Conservation (phyloP, 2,329 filamentous ascomycete species). For the Ophiostoma montium region DNA sequence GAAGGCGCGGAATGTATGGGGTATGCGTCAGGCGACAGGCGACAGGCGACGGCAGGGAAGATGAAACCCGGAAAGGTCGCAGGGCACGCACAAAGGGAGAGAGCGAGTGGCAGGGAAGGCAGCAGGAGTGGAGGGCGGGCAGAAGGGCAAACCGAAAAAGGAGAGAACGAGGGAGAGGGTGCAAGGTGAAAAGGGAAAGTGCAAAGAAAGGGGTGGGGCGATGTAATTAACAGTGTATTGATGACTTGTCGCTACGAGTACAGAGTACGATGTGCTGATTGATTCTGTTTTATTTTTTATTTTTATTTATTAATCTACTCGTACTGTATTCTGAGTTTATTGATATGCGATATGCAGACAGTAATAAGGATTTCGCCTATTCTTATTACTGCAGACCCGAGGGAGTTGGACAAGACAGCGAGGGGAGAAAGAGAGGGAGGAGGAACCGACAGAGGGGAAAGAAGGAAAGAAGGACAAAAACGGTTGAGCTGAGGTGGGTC, state of each 20-base stretch:
- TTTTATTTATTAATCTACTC: too few relatives aligned
- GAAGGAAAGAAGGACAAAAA: background rate
- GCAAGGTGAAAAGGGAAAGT: background rate
- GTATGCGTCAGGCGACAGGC: background rate
- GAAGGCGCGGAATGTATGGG: background rate
- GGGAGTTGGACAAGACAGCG: background rate
- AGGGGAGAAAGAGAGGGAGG: background rate
- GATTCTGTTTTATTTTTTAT: too few relatives aligned
- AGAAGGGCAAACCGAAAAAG: background rate
- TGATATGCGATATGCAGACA: too few relatives aligned
- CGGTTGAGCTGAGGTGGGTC: background rate
- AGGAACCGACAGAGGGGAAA: background rate
- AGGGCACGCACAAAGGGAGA: background rate
- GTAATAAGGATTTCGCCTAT: too few relatives aligned
- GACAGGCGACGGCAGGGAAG: background rate
- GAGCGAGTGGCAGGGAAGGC: background rate
- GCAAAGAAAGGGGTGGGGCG: background rate
- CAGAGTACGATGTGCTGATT: too few relatives aligned
- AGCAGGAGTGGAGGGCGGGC: too few relatives aligned
- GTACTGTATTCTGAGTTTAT: too few relatives aligned
- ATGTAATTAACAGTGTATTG: background rate
- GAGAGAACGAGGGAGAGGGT: background rate
- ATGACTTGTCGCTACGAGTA: background rate
- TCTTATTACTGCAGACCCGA: too few relatives aligned
- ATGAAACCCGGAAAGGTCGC: conserved; percentile 1